phyloP scores from a whole-genome alignment of 2,329 filamentous ascomycete species.

The Penicillium sclerotiorum region DNA sequence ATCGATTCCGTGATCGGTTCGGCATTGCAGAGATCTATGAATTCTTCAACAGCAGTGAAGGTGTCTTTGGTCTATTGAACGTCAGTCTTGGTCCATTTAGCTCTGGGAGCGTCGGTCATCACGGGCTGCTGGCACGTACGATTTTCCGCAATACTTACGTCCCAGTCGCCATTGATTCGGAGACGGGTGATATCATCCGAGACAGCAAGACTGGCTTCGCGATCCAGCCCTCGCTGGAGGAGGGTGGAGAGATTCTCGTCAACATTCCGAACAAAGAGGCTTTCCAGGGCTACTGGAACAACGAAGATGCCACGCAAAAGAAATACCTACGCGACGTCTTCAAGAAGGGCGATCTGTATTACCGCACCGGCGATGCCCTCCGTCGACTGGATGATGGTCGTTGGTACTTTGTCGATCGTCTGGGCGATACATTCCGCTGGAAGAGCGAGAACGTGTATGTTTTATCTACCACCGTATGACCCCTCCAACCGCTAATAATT shows the following conservation, averaged over 20 bases:
- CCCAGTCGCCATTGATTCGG: slow-evolving; percentile 69
- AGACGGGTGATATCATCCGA: slow-evolving; percentile 67
- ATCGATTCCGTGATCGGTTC: slow-evolving; percentile 58
- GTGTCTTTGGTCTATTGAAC: slow-evolving; percentile 66
- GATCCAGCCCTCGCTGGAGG: slow-evolving; percentile 62
- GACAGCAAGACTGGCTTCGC: slow-evolving; percentile 71
- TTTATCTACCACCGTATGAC: background rate
- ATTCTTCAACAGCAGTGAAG: slow-evolving; percentile 79
- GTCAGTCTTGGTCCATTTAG: slow-evolving; percentile 63
- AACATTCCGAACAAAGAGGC: slow-evolving; percentile 57
- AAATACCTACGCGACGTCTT: slow-evolving; percentile 69
- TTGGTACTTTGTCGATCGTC: slow-evolving; percentile 70
- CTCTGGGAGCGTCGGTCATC: slow-evolving; percentile 68
- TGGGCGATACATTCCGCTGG: slow-evolving; percentile 76
- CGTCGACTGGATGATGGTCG: slow-evolving; percentile 63
- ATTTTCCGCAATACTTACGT: slow-evolving; percentile 59
- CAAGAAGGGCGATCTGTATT: slow-evolving; percentile 68
- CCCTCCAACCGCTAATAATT: background rate
- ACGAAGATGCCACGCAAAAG: slow-evolving; percentile 66
- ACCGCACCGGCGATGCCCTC: slow-evolving; percentile 69
- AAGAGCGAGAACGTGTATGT: slow-evolving; percentile 67
- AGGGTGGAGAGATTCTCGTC: slow-evolving; percentile 77
- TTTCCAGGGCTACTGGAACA: slow-evolving; percentile 72
- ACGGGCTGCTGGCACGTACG: slow-evolving; percentile 63
- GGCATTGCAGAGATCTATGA: slow-evolving; percentile 61